Percentiles rank a stretch among this genome's conserved stretches.
Conservation (phyloP, 108 stramenopile species). For the Skeletonema grethae region DNA sequence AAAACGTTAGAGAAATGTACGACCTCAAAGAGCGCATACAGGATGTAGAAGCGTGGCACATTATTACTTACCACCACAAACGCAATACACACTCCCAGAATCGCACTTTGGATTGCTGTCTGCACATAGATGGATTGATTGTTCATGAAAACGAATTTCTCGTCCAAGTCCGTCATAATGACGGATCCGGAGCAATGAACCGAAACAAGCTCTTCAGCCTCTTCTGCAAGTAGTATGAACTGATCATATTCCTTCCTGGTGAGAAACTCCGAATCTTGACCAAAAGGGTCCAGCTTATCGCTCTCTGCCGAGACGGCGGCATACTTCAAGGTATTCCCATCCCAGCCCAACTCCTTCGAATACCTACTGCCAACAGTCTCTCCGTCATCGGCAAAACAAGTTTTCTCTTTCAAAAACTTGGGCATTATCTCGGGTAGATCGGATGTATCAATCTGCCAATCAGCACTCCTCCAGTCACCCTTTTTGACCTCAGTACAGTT, state of each 20-base stretch:
- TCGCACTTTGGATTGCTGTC: slow-evolving; percentile 42
- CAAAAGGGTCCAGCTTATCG: slow-evolving; percentile 43
- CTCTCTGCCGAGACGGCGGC: slow-evolving; percentile 46
- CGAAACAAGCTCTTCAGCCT: slow-evolving; percentile 29
- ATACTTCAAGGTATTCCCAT: slow-evolving; percentile 40
- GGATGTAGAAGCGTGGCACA: too few species aligned
- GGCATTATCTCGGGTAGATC: slow-evolving; percentile 17
- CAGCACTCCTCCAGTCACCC: slow-evolving; percentile 42
- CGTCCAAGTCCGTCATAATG: slow-evolving; percentile 53
- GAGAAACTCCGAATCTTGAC: slow-evolving; percentile 26
- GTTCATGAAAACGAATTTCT: slow-evolving; percentile 67
- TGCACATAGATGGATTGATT: slow-evolving; percentile 56
- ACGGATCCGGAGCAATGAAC: slow-evolving; percentile 33
- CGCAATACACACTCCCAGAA: slow-evolving; percentile 55
- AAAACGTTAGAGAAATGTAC: too few species aligned
- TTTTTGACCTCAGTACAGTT: slow-evolving; percentile 47
- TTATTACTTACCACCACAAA: slow-evolving; percentile 32
- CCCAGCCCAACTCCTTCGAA: slow-evolving; percentile 41
- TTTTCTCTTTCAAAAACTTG: slow-evolving; percentile 36
- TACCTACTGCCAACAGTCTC: slow-evolving; percentile 43
- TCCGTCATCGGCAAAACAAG: slow-evolving; percentile 40
- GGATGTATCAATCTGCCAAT: slow-evolving; percentile 37
- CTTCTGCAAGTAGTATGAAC: slow-evolving; percentile 30
- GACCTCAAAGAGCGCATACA: too few species aligned
- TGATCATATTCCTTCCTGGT: slow-evolving; percentile 48